A percentile compares a stretch with the other conserved stretches of the same genome.
Evolutionary conservation across 2,329 filamentous ascomycete genomes (phyloP).

Genomic region (Stemphylium vesicarium): DNA sequence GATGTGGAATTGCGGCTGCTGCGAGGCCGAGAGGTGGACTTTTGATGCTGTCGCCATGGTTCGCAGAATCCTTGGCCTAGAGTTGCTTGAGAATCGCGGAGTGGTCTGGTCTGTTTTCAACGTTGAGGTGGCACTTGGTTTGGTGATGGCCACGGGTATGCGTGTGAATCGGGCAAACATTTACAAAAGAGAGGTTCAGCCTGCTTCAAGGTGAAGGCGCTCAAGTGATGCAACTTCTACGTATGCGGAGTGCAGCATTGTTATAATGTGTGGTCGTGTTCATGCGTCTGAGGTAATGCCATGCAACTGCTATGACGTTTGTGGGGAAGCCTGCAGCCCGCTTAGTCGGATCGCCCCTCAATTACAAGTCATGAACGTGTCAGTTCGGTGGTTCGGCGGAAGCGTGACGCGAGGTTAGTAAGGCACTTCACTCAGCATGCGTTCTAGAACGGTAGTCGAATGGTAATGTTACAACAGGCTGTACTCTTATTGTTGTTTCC

Average conservation of each 20-base stretch:
- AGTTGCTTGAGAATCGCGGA: no score
- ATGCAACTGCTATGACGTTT: constrained; percentile 9
- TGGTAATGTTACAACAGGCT: not conserved
- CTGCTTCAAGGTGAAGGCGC: not conserved
- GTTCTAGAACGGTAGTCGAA: not conserved
- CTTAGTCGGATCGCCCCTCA: not conserved
- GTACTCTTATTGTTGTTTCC: not conserved
- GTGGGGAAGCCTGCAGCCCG: constrained; percentile 4
- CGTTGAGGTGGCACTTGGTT: not conserved
- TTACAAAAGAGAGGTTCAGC: not conserved
- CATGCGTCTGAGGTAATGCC: not conserved
- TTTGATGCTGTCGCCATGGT: constrained; percentile 43
- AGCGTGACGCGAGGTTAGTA: constrained; percentile 3
- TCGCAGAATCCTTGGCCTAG: not conserved
- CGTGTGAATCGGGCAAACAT: constrained; percentile 2
- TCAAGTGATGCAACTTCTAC: no score
- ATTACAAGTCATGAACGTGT: not conserved
- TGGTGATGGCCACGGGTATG: not conserved
- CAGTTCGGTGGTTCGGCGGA: constrained; percentile 5
- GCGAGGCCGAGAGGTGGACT: constrained; percentile 51
- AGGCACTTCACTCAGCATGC: not conserved
- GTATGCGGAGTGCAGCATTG: no score
- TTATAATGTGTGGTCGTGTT: not conserved
- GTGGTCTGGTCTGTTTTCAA: not conserved
- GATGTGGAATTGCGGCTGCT: constrained; percentile 56